Evolutionary conservation across 176 grass and related monocot genomes (phyloP).

Genomic region (Areca catechu): DNA sequence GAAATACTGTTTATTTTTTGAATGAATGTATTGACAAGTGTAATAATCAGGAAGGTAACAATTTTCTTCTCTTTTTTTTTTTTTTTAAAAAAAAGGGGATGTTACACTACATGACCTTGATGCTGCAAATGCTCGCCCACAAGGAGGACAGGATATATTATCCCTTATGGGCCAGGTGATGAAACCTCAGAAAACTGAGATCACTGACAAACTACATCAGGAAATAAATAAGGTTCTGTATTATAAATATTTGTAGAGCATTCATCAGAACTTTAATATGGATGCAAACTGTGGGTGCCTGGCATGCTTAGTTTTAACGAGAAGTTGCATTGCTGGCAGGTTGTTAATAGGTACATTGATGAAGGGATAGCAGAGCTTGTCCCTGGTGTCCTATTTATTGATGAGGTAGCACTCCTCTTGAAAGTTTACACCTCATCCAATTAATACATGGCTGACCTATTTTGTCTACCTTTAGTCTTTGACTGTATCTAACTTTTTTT

Average conservation of each 20-base stretch:
- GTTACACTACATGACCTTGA: constrained; percentile 95
- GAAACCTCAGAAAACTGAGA: constrained; percentile 91
- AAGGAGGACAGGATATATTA: constrained; percentile 95
- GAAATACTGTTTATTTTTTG: too few species aligned
- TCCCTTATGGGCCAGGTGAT: constrained; percentile 99
- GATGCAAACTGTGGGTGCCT: too few species aligned
- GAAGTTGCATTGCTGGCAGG: constrained; percentile 23
- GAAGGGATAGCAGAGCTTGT: constrained; percentile 98
- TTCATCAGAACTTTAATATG: too few species aligned
- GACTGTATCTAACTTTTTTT: constrained; percentile 4
- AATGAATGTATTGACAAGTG: too few species aligned
- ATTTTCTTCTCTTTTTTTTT: too few species aligned
- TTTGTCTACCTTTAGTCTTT: background rate
- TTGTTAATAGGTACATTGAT: constrained; percentile 84
- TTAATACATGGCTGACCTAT: background rate
- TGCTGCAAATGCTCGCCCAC: constrained; percentile 94
- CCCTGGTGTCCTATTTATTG: constrained; percentile 90
- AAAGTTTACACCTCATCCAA: background rate
- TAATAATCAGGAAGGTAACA: too few species aligned
- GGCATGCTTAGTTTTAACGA: too few species aligned
- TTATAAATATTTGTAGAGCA: too few species aligned
- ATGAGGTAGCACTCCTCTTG: constrained; percentile 41
- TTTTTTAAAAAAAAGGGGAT: constrained; percentile 22
- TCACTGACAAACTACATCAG: constrained; percentile 85
- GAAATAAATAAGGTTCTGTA: constrained; percentile 84